Percentiles rank a stretch among this genome's conserved stretches.
These are phyloP conservation scores for Trichoderma sp. DNA, from an alignment of 2,329 filamentous ascomycete species.

Conservation along the genomic window DNA sequence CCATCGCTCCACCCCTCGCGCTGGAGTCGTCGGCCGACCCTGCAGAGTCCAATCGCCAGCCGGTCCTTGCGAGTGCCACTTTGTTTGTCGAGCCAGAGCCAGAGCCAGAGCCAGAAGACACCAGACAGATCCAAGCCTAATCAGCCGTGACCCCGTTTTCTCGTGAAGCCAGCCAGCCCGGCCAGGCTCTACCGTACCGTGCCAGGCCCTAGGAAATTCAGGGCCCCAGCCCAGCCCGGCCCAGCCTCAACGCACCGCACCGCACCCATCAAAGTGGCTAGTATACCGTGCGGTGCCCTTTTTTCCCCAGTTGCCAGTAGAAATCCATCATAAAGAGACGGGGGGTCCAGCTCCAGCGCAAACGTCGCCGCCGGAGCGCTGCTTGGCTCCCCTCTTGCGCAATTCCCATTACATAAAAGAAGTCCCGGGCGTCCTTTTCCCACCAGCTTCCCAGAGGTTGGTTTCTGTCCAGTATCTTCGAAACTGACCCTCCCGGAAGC, in stretches of 20 bases:
- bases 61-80: not conserved
- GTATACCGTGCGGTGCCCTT: not conserved
- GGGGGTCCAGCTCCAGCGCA: conserved; percentile 23
- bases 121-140: conserved; percentile 4
- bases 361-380: conserved; percentile 17
- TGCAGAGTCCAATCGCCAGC: conserved; percentile 19
- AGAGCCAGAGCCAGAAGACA: not conserved
- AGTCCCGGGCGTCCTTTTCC: conserved; percentile 38
- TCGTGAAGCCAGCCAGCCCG: not conserved
- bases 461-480: conserved; percentile 35
- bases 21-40: conserved; percentile 25
- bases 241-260: conserved; percentile 17
- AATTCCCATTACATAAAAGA: conserved; percentile 48
- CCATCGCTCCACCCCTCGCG: conserved; percentile 19
- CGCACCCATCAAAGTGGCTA: conserved; percentile 13
- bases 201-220: too few species aligned
- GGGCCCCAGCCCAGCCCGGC: not conserved
- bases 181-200: not conserved
- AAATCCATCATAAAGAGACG: conserved; percentile 23
- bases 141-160: not conserved
- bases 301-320: not conserved
- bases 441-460: conserved; percentile 32
- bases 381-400: conserved; percentile 34
- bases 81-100: too few species aligned
- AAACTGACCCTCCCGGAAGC: conserved; percentile 26